Evolutionary conservation across 2,329 filamentous ascomycete species (phyloP).

Genomic region (Rhynchosporium graminicola): DNA sequence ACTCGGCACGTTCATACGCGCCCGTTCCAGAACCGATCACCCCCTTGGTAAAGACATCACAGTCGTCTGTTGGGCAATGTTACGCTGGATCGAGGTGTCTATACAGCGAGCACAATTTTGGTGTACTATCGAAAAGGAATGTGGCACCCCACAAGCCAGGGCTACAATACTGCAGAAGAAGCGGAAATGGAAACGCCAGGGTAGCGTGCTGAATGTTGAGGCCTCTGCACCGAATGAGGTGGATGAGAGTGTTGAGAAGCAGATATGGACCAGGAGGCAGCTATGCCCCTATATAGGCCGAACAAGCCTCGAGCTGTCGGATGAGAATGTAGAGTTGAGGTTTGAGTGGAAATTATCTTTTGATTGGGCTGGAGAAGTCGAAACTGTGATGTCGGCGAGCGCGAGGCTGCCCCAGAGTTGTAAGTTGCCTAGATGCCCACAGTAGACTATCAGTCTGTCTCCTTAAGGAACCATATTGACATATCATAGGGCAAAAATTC

Average conservation of each 20-base stretch:
- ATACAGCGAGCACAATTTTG: constrained; percentile 63
- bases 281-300: constrained; percentile 57
- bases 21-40: constrained; percentile 44
- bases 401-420: constrained; percentile 62
- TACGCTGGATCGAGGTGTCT: constrained; percentile 65
- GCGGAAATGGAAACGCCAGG: constrained; percentile 29
- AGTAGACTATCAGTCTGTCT: neutral
- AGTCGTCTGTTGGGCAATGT: constrained; percentile 66
- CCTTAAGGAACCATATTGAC: neutral
- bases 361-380: constrained; percentile 73
- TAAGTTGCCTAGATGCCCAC: constrained; percentile 46
- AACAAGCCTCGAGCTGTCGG: constrained; percentile 44
- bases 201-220: constrained; percentile 38
- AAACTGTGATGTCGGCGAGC: constrained; percentile 56
- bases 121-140: constrained; percentile 53
- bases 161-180: constrained; percentile 24
- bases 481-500: constrained; percentile 61
- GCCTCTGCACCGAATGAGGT: constrained; percentile 27
- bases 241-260: constrained; percentile 33
- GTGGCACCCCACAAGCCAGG: constrained; percentile 44
- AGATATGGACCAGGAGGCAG: constrained; percentile 45
- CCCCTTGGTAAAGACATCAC: constrained; percentile 57
- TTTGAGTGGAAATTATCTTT: constrained; percentile 66
- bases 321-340: constrained; percentile 41
- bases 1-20: constrained; percentile 51